phyloP scores from a whole-genome alignment of 2,329 filamentous ascomycete species.

The Trichoderma atroviride region DNA sequence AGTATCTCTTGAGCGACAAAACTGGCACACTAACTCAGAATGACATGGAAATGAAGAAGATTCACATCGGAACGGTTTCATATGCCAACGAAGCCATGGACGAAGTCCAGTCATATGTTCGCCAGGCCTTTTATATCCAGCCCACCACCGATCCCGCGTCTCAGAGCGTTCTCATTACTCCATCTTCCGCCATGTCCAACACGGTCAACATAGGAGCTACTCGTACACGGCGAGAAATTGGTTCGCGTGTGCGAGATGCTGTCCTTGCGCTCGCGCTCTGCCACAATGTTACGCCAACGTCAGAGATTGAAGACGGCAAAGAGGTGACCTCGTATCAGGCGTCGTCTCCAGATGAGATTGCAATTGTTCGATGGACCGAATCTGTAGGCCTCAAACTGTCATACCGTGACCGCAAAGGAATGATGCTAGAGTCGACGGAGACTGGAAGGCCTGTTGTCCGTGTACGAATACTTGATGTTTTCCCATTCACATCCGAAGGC shows the following conservation, averaged over 20 bases:
- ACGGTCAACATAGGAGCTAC: slow-evolving; percentile 67
- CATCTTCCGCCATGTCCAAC: slow-evolving; percentile 70
- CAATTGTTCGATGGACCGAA: slow-evolving; percentile 95
- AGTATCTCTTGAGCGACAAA: slow-evolving; percentile 95
- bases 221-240: slow-evolving; percentile 88
- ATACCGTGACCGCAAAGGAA: slow-evolving; percentile 83
- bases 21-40: slow-evolving; percentile 98
- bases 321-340: slow-evolving; percentile 87
- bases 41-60: slow-evolving; percentile 98
- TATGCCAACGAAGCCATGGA: slow-evolving; percentile 99
- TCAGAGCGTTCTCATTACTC: slow-evolving; percentile 66
- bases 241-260: slow-evolving; percentile 87
- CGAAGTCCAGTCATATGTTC: slow-evolving; percentile 84
- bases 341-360: slow-evolving; percentile 96
- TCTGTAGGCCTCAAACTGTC: slow-evolving; percentile 83
- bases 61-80: slow-evolving; percentile 96
- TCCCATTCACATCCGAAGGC: slow-evolving; percentile 96
- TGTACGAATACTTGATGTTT: slow-evolving; percentile 88
- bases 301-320: slow-evolving; percentile 77
- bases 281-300: slow-evolving; percentile 89
- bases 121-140: slow-evolving; percentile 72
- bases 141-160: slow-evolving; percentile 49
- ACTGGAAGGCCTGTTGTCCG: slow-evolving; percentile 75
- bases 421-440: slow-evolving; percentile 77
- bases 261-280: slow-evolving; percentile 90